Evolutionary conservation across 1,284 basidiomycete species (phyloP).

Genomic region (Marasmius oreades): DNA sequence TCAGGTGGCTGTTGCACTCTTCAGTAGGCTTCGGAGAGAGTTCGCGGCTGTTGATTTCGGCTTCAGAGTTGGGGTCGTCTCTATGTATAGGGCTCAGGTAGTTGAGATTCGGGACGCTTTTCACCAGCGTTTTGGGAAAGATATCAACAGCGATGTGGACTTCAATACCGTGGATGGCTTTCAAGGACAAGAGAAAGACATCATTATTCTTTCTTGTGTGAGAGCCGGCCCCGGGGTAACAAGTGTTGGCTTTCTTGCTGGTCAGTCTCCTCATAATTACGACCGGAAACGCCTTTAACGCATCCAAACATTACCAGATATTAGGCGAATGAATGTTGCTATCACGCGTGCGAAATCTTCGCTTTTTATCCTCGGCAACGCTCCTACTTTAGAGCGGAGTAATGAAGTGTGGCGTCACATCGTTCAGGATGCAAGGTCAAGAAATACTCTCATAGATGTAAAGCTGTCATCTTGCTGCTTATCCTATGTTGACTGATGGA

Average conservation of each 20-base stretch:
- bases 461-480: constrained; percentile 18
- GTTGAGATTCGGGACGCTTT: constrained; percentile 75
- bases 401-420: constrained; percentile 80
- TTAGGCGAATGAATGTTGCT: constrained; percentile 95
- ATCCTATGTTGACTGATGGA: constrained; percentile 1
- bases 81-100: constrained; percentile 95
- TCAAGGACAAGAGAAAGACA: constrained; percentile 96
- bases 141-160: constrained; percentile 75
- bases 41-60: constrained; percentile 67
- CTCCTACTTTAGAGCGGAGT: constrained; percentile 81
- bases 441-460: constrained; percentile 54
- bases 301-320: constrained; percentile 46
- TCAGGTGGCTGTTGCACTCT: constrained; percentile 77
- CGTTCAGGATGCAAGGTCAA: constrained; percentile 68
- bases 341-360: constrained; percentile 94
- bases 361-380: constrained; percentile 91
- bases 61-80: constrained; percentile 85
- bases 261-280: constrained; percentile 34
- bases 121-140: constrained; percentile 65
- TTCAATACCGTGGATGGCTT: constrained; percentile 99
- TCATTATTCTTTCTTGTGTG: constrained; percentile 94
- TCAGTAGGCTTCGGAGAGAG: constrained; percentile 67
- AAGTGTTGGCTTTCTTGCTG: constrained; percentile 85
- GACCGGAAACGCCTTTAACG: constrained; percentile 5
- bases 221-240: constrained; percentile 81